Evolutionary conservation across 345 rosid genomes (phyloP), one percentile per base, ranked within the genome.

Genomic region (Adansonia digitata): DNA sequence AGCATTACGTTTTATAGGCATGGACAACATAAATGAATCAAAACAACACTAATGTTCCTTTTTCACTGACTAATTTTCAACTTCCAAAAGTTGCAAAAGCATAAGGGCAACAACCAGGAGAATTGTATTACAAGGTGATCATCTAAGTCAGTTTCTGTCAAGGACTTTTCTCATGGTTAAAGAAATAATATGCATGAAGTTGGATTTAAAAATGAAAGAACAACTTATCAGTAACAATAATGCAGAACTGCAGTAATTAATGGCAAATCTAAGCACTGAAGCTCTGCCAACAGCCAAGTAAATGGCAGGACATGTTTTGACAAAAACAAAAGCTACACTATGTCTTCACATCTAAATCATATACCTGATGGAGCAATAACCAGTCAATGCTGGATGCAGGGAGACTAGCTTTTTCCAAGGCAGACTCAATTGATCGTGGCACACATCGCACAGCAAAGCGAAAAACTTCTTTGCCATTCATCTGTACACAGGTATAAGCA

Each of bases 401-500:
- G 42, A 92, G 90, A 72, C 97, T 97, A 7, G 97, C 98, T 77
- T 88, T 92, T 75, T 77, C 74, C 27, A 94, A 88, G 73, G 97
- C 88, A 82, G 84, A 74, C 72, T 89, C 97, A 10, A 94, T 86
- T 31, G 97, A 82, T 77, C 88, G 97, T 8, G 98, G 98, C 76
- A 94, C 98, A 57, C 84, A 81, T 79, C 85, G 84, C 10, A 85
- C 90, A 10, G 97, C 98, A 86, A 94, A 94, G 73, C 97, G 97
- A 70, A 92, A 94, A 26, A 94, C 98, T 84, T 94, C 99, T 82
- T 91, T 86, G 7, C 99, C 99, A 71, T 93, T 95, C 99, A 95
- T 95, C 49, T 93, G 90, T 82, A 93, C 82, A 80, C 88, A 82
- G 6, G 97, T 84, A 83, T 91, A 88, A 2, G 93, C 87, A 26